Evolutionary conservation across 1,284 basidiomycete genomes (phyloP).

Genomic region (Taiwanofungus camphoratus): DNA sequence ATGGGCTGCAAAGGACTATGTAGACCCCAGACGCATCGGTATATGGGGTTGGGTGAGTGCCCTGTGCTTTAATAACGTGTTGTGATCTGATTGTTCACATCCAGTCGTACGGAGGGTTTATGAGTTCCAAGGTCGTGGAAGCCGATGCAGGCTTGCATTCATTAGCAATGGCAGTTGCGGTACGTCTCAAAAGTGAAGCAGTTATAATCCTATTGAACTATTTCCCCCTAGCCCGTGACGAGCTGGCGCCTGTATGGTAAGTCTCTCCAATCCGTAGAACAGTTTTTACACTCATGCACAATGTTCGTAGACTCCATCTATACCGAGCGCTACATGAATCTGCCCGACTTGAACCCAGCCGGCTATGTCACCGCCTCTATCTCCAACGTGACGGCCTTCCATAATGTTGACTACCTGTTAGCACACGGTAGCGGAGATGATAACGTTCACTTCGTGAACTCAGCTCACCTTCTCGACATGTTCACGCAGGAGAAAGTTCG

Average conservation of each 20-base stretch:
- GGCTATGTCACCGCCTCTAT: slow-evolving; percentile 87
- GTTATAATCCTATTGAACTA: neutral
- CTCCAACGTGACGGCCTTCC: slow-evolving; percentile 81
- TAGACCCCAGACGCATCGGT: slow-evolving; percentile 80
- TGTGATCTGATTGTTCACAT: slow-evolving; percentile 5
- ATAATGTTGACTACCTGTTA: slow-evolving; percentile 73
- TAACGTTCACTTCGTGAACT: slow-evolving; percentile 92
- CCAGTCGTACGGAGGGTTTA: slow-evolving; percentile 91
- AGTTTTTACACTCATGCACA: neutral
- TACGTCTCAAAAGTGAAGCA: slow-evolving; percentile 24
- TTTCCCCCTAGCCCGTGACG: slow-evolving; percentile 59
- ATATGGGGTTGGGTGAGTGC: slow-evolving; percentile 90
- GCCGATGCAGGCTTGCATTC: slow-evolving; percentile 81
- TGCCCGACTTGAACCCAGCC: slow-evolving; percentile 67
- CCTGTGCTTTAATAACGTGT: neutral
- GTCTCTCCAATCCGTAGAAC: slow-evolving; percentile 19
- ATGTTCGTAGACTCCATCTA: slow-evolving; percentile 78
- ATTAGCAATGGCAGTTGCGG: slow-evolving; percentile 85
- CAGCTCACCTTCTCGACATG: slow-evolving; percentile 88
- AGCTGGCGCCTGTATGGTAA: slow-evolving; percentile 83
- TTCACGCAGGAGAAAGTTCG: slow-evolving; percentile 75
- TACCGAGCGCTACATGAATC: slow-evolving; percentile 96
- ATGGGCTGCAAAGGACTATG: slow-evolving; percentile 74
- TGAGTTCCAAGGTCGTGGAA: slow-evolving; percentile 89
- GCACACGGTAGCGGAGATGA: slow-evolving; percentile 94